Evolutionary conservation across 148 eudicot species (phyloP).

Genomic region (Dysphania ambrosioides): DNA sequence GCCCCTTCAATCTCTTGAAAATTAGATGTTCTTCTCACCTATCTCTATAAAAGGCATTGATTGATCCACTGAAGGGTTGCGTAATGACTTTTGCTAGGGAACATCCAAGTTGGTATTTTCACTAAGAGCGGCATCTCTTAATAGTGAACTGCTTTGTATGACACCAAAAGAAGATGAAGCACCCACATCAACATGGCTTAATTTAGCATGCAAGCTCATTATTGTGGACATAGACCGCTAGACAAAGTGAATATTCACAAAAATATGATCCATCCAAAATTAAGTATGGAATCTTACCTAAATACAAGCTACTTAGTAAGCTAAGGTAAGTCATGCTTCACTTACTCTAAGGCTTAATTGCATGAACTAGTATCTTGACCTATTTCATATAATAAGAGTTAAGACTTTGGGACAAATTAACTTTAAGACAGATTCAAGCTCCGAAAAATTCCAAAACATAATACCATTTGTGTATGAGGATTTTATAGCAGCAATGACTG

Average conservation of each 20-base stretch:
- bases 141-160: slow-evolving; percentile 28
- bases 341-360: background rate
- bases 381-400: background rate
- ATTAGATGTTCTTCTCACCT: slow-evolving; percentile 37
- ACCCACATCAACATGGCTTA: slow-evolving; percentile 21
- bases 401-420: background rate
- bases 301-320: background rate
- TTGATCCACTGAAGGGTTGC: slow-evolving; percentile 17
- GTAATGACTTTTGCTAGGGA: slow-evolving; percentile 16
- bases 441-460: background rate
- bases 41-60: slow-evolving; percentile 30
- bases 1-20: slow-evolving; percentile 31
- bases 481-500: background rate
- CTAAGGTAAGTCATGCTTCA: background rate
- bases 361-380: background rate
- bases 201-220: slow-evolving; percentile 33
- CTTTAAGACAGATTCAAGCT: background rate
- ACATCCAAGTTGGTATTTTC: slow-evolving; percentile 26
- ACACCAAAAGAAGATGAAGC: slow-evolving; percentile 32
- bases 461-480: background rate
- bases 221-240: no score
- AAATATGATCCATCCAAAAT: no score
- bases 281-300: no score
- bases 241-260: no score
- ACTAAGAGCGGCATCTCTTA: slow-evolving; percentile 30